Conservation (phyloP, 2,329 filamentous ascomycete genomes). For the Paecilomyces variotii region DNA sequence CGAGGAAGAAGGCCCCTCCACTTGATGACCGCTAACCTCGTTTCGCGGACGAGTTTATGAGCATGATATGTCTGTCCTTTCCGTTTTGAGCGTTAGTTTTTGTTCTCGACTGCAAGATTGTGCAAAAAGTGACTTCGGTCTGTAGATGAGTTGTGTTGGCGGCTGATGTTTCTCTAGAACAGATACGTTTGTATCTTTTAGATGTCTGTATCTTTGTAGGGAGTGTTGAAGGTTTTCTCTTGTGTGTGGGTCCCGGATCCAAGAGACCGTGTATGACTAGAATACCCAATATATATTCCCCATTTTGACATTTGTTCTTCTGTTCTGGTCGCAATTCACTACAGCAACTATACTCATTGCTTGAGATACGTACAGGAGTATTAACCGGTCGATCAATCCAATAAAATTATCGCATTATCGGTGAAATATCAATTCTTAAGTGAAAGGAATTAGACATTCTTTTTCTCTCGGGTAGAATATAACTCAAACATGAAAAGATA, state of each 20-base stretch:
- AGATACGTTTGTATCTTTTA: not conserved
- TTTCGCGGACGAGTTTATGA: not conserved
- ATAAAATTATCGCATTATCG: too few relatives aligned
- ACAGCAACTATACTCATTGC: too few relatives aligned
- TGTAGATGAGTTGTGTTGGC: not conserved
- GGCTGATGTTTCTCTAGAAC: not conserved
- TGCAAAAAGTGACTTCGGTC: not conserved
- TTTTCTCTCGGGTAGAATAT: not conserved
- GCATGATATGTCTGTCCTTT: not conserved
- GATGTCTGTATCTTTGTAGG: not conserved
- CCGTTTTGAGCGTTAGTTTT: not conserved
- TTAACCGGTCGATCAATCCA: too few relatives aligned
- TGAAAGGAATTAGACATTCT: not conserved
- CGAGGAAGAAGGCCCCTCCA: conserved; percentile 32
- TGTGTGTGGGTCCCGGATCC: not conserved
- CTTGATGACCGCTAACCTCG: not conserved
- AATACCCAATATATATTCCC: not conserved
- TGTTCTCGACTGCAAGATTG: not conserved
- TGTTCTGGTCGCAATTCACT: too few relatives aligned
- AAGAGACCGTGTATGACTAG: not conserved
- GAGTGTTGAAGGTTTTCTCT: not conserved
- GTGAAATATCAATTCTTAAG: too few relatives aligned
- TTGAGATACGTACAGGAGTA: too few relatives aligned
- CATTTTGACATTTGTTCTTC: not conserved
- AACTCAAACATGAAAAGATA: not conserved